Evolutionary conservation across 331 rosid species (phyloP), one percentile per base, ranked within the genome.

Genomic region (Erythrophleum ivorense): DNA sequence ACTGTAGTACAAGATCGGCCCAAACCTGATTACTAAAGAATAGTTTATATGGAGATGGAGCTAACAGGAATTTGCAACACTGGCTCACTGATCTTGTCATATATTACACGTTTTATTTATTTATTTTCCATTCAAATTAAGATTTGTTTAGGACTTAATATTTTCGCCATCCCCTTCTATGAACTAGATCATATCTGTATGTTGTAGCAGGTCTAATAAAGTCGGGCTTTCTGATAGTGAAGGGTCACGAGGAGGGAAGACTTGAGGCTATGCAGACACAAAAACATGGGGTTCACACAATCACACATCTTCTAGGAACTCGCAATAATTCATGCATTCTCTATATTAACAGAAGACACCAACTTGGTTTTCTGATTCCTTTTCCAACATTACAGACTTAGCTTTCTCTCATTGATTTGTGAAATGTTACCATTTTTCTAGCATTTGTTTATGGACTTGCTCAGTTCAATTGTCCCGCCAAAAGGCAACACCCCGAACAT

Each of bases 201-300:
- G 65, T 9, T 58, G 65, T 2, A 9, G 65, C 65, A 9, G 36
- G 7, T 50, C n/a, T 50, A n/a, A 5, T 18, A 54, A 54, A 54
- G 41, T 10, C 48, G 71, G 36, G 71, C 71, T 64, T 64, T 64
- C 71, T 46, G 75, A 71, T 21, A 18, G 75, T 19, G 75, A 76
- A 58, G 70, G 33, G 43, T 64, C 76, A 74, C 52, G 59, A 82
- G 76, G 49, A 50, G 48, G 33, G 16, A 36, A 55, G n/a, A 24
- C 34, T 48, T n/a, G 45, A 24, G 68, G 46, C 13, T n/a, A 21
- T 9, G 66, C 62, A 75, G 71, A 73, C 81, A 58, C 81, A 68
- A 43, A 57, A 70, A 58, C 59, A 72, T 81, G 71, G 60, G 83
- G 33, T 34, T 4, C 77, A 75, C 80, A 71, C 40, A 54, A 21